Percentiles rank a stretch among this genome's conserved stretches.
Conservation (phyloP, 1,284 basidiomycete genomes). For the Sphagnurus paluster region DNA sequence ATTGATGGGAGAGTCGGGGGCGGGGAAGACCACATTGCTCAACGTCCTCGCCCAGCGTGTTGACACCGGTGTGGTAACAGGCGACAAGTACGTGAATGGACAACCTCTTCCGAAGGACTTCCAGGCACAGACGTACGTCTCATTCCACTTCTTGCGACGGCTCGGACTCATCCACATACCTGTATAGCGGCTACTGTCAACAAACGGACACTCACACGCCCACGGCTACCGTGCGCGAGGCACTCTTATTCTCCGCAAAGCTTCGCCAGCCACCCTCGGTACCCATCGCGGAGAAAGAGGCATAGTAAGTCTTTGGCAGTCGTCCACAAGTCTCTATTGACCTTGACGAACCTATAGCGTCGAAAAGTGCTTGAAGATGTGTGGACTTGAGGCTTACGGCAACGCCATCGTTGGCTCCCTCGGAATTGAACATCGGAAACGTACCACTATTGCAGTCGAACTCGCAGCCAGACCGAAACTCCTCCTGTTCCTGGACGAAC, state of each 20-base stretch:
- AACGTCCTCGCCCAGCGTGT: constrained; percentile 84
- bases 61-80: constrained; percentile 74
- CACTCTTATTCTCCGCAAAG: constrained; percentile 79
- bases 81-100: constrained; percentile 81
- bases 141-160: no score
- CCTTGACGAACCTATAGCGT: constrained; percentile 38
- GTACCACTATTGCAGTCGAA: constrained; percentile 85
- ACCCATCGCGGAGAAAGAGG: constrained; percentile 72
- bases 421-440: constrained; percentile 79
- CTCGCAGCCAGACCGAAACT: constrained; percentile 78
- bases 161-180: constrained; percentile 2
- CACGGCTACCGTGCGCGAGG: constrained; percentile 80
- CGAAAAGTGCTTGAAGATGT: constrained; percentile 79
- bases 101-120: constrained; percentile 71
- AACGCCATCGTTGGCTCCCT: constrained; percentile 81
- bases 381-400: constrained; percentile 72
- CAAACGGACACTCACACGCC: constrained; percentile 79
- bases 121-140: constrained; percentile 68
- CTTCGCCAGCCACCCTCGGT: constrained; percentile 76
- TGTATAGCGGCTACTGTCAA: constrained; percentile 69
- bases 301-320: constrained; percentile 73
- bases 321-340: background rate
- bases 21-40: constrained; percentile 80
- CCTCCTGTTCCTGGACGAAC: constrained; percentile 83
- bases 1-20: constrained; percentile 82